phyloP scores from a whole-genome alignment of 805 yeast genomes.

The Myxozyma melibiosi region DNA sequence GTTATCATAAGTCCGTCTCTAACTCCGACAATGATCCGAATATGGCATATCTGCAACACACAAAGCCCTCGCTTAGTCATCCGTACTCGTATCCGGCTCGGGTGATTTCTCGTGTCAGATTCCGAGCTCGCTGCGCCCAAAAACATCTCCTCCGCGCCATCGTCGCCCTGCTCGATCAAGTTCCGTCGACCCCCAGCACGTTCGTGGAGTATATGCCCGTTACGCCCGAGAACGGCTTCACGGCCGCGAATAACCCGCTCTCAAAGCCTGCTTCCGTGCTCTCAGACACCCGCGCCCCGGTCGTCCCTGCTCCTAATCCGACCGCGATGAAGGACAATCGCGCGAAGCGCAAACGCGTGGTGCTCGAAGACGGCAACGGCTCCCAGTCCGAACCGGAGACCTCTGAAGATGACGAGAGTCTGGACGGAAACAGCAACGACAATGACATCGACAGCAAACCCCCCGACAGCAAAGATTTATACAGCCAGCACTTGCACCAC shows the following conservation, averaged over 20 bases:
- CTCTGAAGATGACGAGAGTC: background rate
- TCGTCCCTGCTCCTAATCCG: slow-evolving; percentile 16
- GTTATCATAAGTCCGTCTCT: too few species aligned
- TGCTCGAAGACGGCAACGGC: background rate
- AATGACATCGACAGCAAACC: background rate
- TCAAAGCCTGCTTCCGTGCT: background rate
- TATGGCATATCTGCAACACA: too few species aligned
- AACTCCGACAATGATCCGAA: too few species aligned
- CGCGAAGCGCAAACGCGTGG: slow-evolving; percentile 9
- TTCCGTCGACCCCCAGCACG: too few species aligned
- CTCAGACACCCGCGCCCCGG: slow-evolving; percentile 16
- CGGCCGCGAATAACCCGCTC: background rate
- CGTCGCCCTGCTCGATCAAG: too few species aligned
- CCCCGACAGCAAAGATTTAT: background rate
- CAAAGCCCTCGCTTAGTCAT: slow-evolving; percentile 3
- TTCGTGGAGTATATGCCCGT: background rate
- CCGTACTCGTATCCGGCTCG: slow-evolving; percentile 8
- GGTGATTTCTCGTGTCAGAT: too few species aligned
- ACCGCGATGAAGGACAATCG: background rate
- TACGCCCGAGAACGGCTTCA: background rate
- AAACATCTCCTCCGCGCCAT: too few species aligned
- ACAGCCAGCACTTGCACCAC: background rate
- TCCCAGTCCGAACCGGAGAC: slow-evolving; percentile 4
- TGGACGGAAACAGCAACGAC: background rate
- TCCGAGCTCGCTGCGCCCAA: too few species aligned